Base-by-base conservation (phyloP, 202 grass and related monocot genomes). In the Eragrostis tef region DNA sequence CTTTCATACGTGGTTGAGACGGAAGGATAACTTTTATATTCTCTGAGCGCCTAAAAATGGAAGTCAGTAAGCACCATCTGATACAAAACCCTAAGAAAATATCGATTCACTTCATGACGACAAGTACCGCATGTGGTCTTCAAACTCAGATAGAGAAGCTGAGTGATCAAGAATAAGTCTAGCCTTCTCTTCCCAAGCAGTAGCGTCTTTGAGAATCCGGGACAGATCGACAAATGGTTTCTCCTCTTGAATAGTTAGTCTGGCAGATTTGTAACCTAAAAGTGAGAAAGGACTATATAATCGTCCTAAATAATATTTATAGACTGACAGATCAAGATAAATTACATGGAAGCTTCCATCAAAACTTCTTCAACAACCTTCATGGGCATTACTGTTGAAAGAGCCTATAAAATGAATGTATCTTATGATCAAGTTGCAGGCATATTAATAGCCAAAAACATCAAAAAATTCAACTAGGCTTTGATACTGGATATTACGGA, bases 171-270 rank as follows among this genome's bases (percentile, higher is more conserved):
- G 83, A 77, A 92, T 64, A 85, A 70, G 73, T 79, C 26, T 80
- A 73, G 92, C 81, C 79, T 78, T 91, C 74, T 92, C 86, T 89
- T 94, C 94, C 94, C 94, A 97, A 71, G 88, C 68, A 56, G 70
- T 80, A 14, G 90, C 90, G 84, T 50, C 73, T 75, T 74, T 82
- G 66, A 94, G 82, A 36, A 89, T 49, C 70, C 86, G 53, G 49
- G 56, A 89, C 74, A 94, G 81, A 83, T 82, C 86, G 70, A 88
- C 57, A 82, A 94, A 97, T 77, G 77, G 76, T 52, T 73, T 84
- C 71, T 97, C 94, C 31, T 83, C 81, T 79, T 94, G 84, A 87
- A 97, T 89, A 66, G 77, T 81, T 81, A 97, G 88, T 80, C 94
- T 97, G 78, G 61, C 49, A 90, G 25, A 73, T 31, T 39, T 49